These are phyloP conservation scores for Zoysia matrella DNA, from an alignment of 202 grass and related monocot genomes.

Conservation along the genomic window DNA sequence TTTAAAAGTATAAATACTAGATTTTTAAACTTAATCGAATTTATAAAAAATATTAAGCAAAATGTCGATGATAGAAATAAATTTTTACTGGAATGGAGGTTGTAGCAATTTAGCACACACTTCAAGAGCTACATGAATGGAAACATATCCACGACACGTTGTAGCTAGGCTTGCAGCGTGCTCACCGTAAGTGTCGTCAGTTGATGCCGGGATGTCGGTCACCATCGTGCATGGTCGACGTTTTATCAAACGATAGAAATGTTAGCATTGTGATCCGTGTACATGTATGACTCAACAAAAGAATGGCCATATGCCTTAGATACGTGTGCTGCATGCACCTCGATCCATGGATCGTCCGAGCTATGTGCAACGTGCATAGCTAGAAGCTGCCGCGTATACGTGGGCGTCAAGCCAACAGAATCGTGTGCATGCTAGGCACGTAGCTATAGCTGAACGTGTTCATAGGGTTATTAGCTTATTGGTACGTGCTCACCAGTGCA, in stretches of 20 bases:
- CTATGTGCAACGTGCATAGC: not conserved
- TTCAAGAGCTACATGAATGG: too few species aligned
- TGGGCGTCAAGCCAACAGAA: not conserved
- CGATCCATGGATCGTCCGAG: not conserved
- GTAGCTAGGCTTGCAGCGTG: too few species aligned
- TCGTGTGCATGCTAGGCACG: not conserved
- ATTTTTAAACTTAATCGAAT: too few species aligned
- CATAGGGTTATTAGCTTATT: not conserved
- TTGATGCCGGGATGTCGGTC: conserved; percentile 93
- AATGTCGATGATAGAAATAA: too few species aligned
- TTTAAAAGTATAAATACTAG: too few species aligned
- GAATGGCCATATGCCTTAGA: not conserved
- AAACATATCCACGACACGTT: too few species aligned
- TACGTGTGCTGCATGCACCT: conserved; percentile 34
- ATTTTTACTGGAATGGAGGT: too few species aligned
- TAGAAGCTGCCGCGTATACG: not conserved
- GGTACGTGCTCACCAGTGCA: conserved; percentile 71
- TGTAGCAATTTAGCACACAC: too few species aligned
- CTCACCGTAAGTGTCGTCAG: conserved; percentile 68
- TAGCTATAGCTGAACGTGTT: not conserved
- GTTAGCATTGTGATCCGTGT: not conserved
- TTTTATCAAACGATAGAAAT: not conserved
- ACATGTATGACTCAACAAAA: not conserved
- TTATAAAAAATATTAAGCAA: too few species aligned
- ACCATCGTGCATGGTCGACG: conserved; percentile 65